Percentiles rank a stretch among this genome's conserved stretches.
Conservation (phyloP, 2,329 filamentous ascomycete species). For the Cryphonectria nitschkei region DNA sequence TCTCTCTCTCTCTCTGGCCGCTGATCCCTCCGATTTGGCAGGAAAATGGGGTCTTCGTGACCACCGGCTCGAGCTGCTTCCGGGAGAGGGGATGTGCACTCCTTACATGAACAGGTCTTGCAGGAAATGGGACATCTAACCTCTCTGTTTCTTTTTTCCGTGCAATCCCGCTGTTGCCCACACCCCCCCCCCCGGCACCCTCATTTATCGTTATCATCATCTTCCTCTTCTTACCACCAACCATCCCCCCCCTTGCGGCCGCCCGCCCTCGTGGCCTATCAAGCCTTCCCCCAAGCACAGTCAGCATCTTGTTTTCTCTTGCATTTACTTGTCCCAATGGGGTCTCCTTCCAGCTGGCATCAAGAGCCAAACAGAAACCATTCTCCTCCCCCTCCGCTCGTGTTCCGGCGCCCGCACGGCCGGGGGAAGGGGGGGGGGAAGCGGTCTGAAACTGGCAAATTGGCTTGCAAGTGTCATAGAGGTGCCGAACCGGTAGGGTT, state of each 20-base stretch:
- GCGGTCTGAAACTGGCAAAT: slow-evolving; percentile 7
- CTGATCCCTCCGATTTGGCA: slow-evolving; percentile 7
- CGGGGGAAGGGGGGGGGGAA: neutral
- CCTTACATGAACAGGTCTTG: neutral
- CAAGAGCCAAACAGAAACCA: slow-evolving; percentile 2
- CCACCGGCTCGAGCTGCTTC: neutral
- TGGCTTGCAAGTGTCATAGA: slow-evolving; percentile 5
- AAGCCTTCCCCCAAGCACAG: slow-evolving; percentile 24
- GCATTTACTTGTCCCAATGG: slow-evolving; percentile 16
- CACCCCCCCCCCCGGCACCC: neutral
- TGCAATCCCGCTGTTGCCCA: neutral
- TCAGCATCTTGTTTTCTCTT: slow-evolving; percentile 28
- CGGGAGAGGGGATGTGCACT: neutral
- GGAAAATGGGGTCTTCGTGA: neutral
- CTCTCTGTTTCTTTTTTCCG: neutral
- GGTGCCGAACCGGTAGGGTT: slow-evolving; percentile 2
- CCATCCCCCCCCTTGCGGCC: neutral
- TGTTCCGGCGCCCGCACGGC: neutral
- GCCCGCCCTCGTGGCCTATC: slow-evolving; percentile 15
- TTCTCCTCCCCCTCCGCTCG: neutral
- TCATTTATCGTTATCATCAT: neutral
- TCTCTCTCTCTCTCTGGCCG: neutral
- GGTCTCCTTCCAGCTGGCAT: slow-evolving; percentile 10
- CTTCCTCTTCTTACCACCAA: no score
- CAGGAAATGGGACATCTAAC: neutral